These are phyloP conservation scores for Phytophthora fragariae DNA, from an alignment of 352 stramenopile genomes.

Conservation along the genomic window DNA sequence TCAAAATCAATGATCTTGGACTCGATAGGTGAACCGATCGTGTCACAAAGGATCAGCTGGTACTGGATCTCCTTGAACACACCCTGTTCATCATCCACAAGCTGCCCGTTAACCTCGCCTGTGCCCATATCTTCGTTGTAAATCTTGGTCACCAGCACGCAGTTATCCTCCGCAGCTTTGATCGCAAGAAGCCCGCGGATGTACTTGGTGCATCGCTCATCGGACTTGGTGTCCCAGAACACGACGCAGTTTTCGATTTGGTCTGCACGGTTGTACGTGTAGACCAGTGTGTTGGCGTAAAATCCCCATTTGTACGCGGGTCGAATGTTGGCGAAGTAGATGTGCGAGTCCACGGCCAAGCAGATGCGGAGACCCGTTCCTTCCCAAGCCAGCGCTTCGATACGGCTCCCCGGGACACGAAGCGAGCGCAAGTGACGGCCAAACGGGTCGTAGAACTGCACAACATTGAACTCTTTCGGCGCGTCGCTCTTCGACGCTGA, in stretches of 20 bases:
- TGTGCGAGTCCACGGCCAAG: conserved; percentile 94
- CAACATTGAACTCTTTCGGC: conserved; percentile 77
- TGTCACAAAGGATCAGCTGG: conserved; percentile 88
- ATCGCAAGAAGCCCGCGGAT: conserved; percentile 82
- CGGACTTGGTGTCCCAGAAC: conserved; percentile 93
- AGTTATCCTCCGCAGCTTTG: conserved; percentile 88
- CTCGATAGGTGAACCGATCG: conserved; percentile 85
- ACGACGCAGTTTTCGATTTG: conserved; percentile 90
- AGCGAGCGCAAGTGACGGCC: conserved; percentile 88
- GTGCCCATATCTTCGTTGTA: conserved; percentile 74
- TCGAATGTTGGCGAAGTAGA: conserved; percentile 97
- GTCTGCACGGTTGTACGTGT: conserved; percentile 91
- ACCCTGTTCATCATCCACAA: conserved; percentile 26
- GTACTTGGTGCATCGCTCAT: conserved; percentile 89
- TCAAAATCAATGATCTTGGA: conserved; percentile 88
- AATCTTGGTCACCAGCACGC: conserved; percentile 86
- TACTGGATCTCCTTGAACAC: conserved; percentile 80
- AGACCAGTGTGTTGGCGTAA: conserved; percentile 91
- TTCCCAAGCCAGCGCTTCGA: conserved; percentile 93
- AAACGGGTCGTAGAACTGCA: conserved; percentile 94
- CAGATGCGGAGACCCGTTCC: conserved; percentile 91
- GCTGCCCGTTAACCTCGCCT: conserved; percentile 31
- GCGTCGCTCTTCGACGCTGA: conserved; percentile 41
- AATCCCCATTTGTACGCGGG: conserved; percentile 93
- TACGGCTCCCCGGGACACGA: conserved; percentile 86